These are phyloP conservation scores for Tetraselmis chui DNA, from an alignment of 139 green algal species.

Conservation along the genomic window DNA sequence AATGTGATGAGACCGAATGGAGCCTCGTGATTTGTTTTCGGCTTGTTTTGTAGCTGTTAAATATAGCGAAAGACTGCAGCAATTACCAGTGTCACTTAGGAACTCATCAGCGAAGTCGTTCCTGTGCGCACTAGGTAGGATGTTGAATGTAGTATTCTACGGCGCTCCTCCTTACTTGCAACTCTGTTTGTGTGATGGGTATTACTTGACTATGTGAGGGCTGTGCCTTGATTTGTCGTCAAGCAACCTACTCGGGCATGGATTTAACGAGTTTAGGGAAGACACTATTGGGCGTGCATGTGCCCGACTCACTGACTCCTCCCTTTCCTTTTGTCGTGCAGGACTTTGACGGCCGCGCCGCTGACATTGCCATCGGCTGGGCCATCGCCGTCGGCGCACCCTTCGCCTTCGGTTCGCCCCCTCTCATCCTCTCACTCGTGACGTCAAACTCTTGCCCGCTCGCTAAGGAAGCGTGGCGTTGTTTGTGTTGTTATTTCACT, in stretches of 20 bases:
- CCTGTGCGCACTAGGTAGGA: neutral
- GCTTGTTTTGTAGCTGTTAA: too few relatives aligned
- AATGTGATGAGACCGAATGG: too few relatives aligned
- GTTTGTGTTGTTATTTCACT: too few relatives aligned
- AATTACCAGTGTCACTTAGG: too few relatives aligned
- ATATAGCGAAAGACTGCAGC: too few relatives aligned
- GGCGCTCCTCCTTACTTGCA: neutral
- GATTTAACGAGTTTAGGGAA: too few relatives aligned
- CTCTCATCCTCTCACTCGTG: neutral
- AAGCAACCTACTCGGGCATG: neutral
- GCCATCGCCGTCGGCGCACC: constrained; percentile 90
- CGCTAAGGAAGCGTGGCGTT: too few relatives aligned
- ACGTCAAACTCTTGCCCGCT: neutral
- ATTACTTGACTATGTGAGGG: neutral
- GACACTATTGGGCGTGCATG: too few relatives aligned
- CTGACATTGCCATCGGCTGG: constrained; percentile 95
- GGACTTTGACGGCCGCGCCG: constrained; percentile 90
- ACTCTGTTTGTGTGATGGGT: neutral
- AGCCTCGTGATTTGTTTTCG: too few relatives aligned
- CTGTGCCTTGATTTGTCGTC: neutral
- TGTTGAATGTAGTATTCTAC: neutral
- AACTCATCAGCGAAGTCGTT: too few relatives aligned
- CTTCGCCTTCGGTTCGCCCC: constrained; percentile 82
- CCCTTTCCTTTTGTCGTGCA: constrained; percentile 14
- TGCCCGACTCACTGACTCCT: too few relatives aligned